Conservation (phyloP, 176 grass and related monocot genomes). For the Tillandsia fasciculata region DNA sequence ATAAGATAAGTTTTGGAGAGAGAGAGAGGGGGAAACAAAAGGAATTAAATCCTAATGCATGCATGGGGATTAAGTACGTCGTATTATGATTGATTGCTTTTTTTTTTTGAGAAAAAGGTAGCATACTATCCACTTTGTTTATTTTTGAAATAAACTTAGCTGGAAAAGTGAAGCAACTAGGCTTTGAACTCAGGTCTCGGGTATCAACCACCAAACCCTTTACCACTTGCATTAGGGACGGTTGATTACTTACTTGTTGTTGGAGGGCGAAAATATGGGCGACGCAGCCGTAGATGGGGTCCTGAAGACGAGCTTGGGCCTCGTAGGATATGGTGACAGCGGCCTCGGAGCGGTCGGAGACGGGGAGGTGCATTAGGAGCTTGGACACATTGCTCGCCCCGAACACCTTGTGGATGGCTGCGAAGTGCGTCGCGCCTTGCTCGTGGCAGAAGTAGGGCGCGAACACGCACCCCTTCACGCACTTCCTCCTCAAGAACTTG, state of each 20-base stretch:
- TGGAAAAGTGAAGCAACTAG: too few relatives aligned
- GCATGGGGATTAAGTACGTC: too few relatives aligned
- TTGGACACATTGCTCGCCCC: constrained; percentile 4
- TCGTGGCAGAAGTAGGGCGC: constrained; percentile 10
- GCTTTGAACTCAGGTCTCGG: too few relatives aligned
- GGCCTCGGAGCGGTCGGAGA: constrained; percentile 2
- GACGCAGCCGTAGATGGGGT: constrained; percentile 10
- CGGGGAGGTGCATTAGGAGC: constrained; percentile 11
- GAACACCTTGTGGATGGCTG: constrained; percentile 13
- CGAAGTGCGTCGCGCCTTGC: constrained; percentile 5
- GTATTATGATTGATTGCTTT: too few relatives aligned
- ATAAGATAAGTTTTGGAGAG: too few relatives aligned
- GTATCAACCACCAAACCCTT: too few relatives aligned
- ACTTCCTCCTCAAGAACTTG: constrained; percentile 12
- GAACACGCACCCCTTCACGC: constrained; percentile 1
- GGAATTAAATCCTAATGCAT: not conserved
- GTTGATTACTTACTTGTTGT: constrained; percentile 11
- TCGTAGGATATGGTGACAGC: constrained; percentile 1
- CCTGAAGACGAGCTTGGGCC: constrained; percentile 6
- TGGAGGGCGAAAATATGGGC: constrained; percentile 10
- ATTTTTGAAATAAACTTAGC: too few relatives aligned
- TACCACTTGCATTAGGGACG: too few relatives aligned
- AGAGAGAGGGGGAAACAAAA: not conserved
- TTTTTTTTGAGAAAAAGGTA: too few relatives aligned
- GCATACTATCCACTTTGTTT: too few relatives aligned